phyloP scores from a whole-genome alignment of 2,329 filamentous ascomycete species.

The Fusarium nanum region DNA sequence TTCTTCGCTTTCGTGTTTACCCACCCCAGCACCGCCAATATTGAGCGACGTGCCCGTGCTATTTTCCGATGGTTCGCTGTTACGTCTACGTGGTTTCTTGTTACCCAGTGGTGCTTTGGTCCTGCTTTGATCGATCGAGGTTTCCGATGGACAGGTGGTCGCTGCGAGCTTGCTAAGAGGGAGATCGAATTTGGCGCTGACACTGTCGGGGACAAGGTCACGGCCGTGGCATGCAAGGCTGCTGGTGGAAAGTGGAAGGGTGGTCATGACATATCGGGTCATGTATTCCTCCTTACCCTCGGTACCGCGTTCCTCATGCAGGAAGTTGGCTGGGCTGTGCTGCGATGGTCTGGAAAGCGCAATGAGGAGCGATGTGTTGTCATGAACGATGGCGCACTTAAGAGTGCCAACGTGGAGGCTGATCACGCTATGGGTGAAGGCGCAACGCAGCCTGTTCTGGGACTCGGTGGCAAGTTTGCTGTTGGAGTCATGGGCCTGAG shows the following conservation, averaged over 20 bases:
- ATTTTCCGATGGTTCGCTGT: conserved; percentile 75
- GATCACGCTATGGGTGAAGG: conserved; percentile 44
- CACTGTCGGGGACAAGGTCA: conserved; percentile 67
- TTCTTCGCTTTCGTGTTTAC: conserved; percentile 77
- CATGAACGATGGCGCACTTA: conserved; percentile 74
- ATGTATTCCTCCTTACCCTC: conserved; percentile 91
- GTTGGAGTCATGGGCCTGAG: conserved; percentile 75
- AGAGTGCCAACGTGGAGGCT: conserved; percentile 65
- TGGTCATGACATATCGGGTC: conserved; percentile 96
- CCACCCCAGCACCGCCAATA: conserved; percentile 66
- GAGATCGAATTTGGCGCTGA: conserved; percentile 60
- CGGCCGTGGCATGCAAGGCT: conserved; percentile 82
- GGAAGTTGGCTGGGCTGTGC: conserved; percentile 75
- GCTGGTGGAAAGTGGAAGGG: conserved; percentile 87
- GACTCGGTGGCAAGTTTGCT: conserved; percentile 66
- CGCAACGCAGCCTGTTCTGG: conserved; percentile 49
- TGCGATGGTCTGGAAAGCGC: conserved; percentile 54
- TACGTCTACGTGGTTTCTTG: conserved; percentile 83
- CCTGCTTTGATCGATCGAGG: conserved; percentile 88
- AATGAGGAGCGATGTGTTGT: conserved; percentile 74
- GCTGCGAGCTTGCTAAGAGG: conserved; percentile 72
- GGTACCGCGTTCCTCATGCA: conserved; percentile 84
- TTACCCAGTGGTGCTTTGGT: conserved; percentile 98
- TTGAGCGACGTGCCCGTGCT: conserved; percentile 64
- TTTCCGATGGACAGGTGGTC: conserved; percentile 88